Evolutionary conservation across 345 rosid species (phyloP).

Genomic region (Gossypium ekmanianum): DNA sequence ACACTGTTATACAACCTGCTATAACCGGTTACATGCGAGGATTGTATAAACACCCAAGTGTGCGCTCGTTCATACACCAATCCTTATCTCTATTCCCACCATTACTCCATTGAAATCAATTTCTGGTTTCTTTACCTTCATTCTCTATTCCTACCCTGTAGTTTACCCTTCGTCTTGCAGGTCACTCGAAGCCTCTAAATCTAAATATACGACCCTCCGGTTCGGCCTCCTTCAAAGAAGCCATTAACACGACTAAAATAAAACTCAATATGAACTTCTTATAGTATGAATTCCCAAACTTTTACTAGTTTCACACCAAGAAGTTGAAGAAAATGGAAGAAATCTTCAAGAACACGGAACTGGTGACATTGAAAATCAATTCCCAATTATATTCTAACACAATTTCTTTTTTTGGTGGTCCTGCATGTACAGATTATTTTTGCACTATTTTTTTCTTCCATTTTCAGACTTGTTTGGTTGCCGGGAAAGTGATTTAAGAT

Average conservation of each 20-base stretch:
- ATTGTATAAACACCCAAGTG: too few relatives aligned
- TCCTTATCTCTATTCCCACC: too few relatives aligned
- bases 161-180: too few relatives aligned
- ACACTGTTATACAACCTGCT: too few relatives aligned
- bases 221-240: too few relatives aligned
- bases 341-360: constrained; percentile 61
- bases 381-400: constrained; percentile 29
- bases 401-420: constrained; percentile 28
- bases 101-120: too few relatives aligned
- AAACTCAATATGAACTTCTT: constrained; percentile 9
- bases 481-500: constrained; percentile 30
- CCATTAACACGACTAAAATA: background rate
- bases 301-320: constrained; percentile 23
- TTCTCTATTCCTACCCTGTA: too few relatives aligned
- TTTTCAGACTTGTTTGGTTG: constrained; percentile 25
- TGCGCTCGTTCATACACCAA: too few relatives aligned
- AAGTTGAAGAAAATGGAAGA: constrained; percentile 34
- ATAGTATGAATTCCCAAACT: background rate
- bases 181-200: too few relatives aligned
- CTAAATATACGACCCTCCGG: too few relatives aligned
- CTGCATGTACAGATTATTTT: constrained; percentile 25
- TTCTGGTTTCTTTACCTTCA: too few relatives aligned
- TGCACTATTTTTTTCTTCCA: constrained; percentile 7
- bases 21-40: too few relatives aligned
- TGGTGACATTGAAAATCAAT: constrained; percentile 41